These are phyloP conservation scores for Syzygium aromaticum DNA, from an alignment of 345 rosid species.

Conservation along the genomic window DNA sequence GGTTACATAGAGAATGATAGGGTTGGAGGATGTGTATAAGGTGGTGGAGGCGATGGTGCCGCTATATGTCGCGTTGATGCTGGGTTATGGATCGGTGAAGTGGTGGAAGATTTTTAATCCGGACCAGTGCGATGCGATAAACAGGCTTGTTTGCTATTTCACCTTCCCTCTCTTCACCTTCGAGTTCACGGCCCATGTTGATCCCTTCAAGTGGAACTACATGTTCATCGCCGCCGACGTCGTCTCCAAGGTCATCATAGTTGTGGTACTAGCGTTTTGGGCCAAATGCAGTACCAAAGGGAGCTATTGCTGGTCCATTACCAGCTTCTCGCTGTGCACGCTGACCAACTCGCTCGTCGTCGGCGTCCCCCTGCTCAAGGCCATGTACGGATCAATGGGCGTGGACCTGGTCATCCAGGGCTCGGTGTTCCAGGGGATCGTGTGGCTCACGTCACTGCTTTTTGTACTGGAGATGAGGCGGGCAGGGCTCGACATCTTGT, in stretches of 20 bases:
- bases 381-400: constrained; percentile 73
- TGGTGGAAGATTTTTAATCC: constrained; percentile 82
- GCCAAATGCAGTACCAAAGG: constrained; percentile 68
- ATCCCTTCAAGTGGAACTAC: constrained; percentile 79
- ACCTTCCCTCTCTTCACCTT: constrained; percentile 80
- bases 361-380: constrained; percentile 69
- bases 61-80: constrained; percentile 62
- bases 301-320: constrained; percentile 82
- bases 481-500: constrained; percentile 8
- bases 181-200: constrained; percentile 72
- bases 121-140: constrained; percentile 77
- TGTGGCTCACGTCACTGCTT: constrained; percentile 71
- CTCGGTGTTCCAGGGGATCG: constrained; percentile 65
- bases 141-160: constrained; percentile 68
- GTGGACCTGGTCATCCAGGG: constrained; percentile 85
- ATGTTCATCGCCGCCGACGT: constrained; percentile 63
- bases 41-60: constrained; percentile 84
- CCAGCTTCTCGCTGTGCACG: constrained; percentile 73
- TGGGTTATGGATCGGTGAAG: constrained; percentile 86
- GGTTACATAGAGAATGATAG: constrained; percentile 38
- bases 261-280: constrained; percentile 59
- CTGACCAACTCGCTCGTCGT: constrained; percentile 76
- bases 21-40: constrained; percentile 71
- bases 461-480: constrained; percentile 60
- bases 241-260: constrained; percentile 61